Evolutionary conservation across 1,284 basidiomycete species (phyloP).

Genomic region (Microbotryomycetes sp.): DNA sequence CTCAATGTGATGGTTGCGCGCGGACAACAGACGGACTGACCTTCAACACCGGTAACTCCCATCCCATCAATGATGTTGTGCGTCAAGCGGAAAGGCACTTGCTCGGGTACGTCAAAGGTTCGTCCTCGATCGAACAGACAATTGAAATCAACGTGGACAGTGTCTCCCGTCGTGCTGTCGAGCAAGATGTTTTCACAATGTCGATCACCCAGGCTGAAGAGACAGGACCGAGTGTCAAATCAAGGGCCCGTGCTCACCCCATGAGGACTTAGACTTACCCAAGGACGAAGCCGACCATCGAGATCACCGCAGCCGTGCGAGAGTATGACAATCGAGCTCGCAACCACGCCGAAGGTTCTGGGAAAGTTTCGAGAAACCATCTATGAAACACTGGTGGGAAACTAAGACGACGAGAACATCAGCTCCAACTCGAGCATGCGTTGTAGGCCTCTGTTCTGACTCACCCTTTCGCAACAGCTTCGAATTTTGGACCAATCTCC

Average conservation of each 20-base stretch:
- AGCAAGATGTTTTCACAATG: conserved; percentile 97
- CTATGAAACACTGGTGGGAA: conserved; percentile 87
- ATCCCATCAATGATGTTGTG: conserved; percentile 90
- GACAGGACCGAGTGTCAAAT: neutral
- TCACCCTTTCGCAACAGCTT: conserved; percentile 57
- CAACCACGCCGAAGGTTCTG: conserved; percentile 93
- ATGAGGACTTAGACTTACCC: conserved; percentile 54
- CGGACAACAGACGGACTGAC: conserved; percentile 43
- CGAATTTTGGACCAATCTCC: conserved; percentile 58
- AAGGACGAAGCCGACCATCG: conserved; percentile 95
- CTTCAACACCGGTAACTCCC: conserved; percentile 90
- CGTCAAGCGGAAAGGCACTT: conserved; percentile 91
- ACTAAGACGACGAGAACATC: too few relatives aligned
- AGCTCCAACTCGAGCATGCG: too few relatives aligned
- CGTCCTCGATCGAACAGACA: conserved; percentile 96
- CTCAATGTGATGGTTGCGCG: neutral
- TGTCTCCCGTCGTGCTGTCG: conserved; percentile 80
- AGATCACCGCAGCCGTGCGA: conserved; percentile 93
- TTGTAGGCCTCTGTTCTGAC: conserved; percentile 29
- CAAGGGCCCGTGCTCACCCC: neutral
- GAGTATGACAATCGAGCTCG: conserved; percentile 78
- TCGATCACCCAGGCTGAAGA: conserved; percentile 79
- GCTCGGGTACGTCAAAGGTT: conserved; percentile 80
- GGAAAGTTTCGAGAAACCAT: conserved; percentile 96
- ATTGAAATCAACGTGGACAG: conserved; percentile 96